phyloP scores from a whole-genome alignment of 169 alveolate species.

The Plasmodium gonderi region DNA sequence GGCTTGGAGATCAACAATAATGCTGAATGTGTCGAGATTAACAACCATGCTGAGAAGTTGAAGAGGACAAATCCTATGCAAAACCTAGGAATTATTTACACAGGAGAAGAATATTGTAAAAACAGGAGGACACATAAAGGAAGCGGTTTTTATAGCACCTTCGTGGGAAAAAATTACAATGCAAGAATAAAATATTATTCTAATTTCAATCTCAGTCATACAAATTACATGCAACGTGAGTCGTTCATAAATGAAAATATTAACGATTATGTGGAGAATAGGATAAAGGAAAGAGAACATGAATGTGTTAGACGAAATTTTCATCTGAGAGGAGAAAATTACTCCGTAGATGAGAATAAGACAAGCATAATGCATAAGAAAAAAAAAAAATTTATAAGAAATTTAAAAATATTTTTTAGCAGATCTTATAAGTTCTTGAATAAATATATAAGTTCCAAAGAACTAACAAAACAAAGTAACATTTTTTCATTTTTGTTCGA shows the following conservation, averaged over 20 bases:
- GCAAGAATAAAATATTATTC: not conserved
- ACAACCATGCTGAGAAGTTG: too few relatives aligned
- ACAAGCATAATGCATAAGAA: not conserved
- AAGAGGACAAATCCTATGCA: too few relatives aligned
- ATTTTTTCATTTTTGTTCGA: conserved; percentile 61
- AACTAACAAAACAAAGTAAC: conserved; percentile 41
- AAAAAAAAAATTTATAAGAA: conserved; percentile 4
- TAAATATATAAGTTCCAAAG: conserved; percentile 8
- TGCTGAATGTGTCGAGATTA: too few relatives aligned
- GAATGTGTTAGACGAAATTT: not conserved
- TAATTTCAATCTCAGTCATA: not conserved
- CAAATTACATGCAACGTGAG: not conserved
- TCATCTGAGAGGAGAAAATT: not conserved
- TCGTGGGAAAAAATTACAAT: not conserved
- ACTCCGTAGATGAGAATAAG: not conserved
- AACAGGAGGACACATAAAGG: not conserved
- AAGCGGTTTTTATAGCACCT: not conserved
- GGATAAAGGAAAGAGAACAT: not conserved
- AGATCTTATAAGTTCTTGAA: conserved; percentile 35
- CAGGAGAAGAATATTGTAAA: too few relatives aligned
- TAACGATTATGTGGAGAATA: not conserved
- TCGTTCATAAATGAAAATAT: not conserved
- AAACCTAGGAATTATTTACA: too few relatives aligned
- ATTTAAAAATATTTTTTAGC: conserved; percentile 11
- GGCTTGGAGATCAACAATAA: too few relatives aligned